Conservation (phyloP, 495 filamentous ascomycete genomes). For the Terfezia boudieri region DNA sequence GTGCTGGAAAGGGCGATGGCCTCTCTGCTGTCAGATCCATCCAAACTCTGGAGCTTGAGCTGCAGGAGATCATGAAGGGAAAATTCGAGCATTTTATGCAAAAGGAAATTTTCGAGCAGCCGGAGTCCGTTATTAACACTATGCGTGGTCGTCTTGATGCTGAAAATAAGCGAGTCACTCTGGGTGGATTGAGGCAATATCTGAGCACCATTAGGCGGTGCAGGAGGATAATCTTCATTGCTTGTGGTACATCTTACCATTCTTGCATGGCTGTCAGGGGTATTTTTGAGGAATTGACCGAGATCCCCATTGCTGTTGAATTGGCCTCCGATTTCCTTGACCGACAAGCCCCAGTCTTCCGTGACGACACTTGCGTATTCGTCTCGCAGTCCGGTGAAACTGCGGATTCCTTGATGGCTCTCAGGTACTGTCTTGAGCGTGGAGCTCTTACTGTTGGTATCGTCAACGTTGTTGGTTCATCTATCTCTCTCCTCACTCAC, state of each 20-base stretch:
- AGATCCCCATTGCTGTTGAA: slow-evolving; percentile 94
- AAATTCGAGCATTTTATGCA: slow-evolving; percentile 99
- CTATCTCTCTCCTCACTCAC: slow-evolving; percentile 93
- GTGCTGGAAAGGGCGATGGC: slow-evolving; percentile 86
- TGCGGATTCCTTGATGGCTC: slow-evolving; percentile 91
- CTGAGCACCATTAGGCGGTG: slow-evolving; percentile 90
- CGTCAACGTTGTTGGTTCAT: slow-evolving; percentile 94
- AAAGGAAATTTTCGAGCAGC: slow-evolving; percentile 99
- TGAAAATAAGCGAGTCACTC: slow-evolving; percentile 76
- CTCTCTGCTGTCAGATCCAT: slow-evolving; percentile 91
- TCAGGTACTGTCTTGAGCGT: slow-evolving; percentile 91
- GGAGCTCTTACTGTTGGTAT: slow-evolving; percentile 93
- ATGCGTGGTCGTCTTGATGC: slow-evolving; percentile 96
- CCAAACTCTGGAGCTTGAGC: slow-evolving; percentile 92
- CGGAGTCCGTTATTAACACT: slow-evolving; percentile 96
- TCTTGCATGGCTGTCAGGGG: slow-evolving; percentile 98
- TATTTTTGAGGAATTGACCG: slow-evolving; percentile 90
- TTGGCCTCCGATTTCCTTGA: slow-evolving; percentile 96
- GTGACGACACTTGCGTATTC: slow-evolving; percentile 85
- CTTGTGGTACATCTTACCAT: slow-evolving; percentile 93
- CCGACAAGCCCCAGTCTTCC: slow-evolving; percentile 93
- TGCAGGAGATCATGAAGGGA: slow-evolving; percentile 99
- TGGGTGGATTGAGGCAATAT: slow-evolving; percentile 88
- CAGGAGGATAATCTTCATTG: slow-evolving; percentile 91
- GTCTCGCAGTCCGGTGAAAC: slow-evolving; percentile 98